Base-by-base conservation (phyloP, 495 filamentous ascomycete species). In the Hyaloscypha variabilis region DNA sequence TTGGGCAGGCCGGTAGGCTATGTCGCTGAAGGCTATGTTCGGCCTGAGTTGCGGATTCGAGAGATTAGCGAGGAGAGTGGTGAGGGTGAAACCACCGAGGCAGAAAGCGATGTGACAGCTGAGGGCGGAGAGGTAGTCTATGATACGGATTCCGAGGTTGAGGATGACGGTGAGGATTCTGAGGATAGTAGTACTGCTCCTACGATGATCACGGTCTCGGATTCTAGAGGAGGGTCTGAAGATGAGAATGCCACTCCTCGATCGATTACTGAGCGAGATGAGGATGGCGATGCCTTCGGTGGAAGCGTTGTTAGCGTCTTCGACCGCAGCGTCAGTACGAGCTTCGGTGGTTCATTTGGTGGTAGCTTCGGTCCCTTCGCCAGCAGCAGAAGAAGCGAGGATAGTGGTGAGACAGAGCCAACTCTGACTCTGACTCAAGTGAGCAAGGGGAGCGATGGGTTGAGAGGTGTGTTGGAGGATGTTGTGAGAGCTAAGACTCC, bases 81-180 rank as follows among this genome's bases (percentile, higher is more conserved):
- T 14, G 26, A 30, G 29, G 60, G 19, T 62, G 21, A 10, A 31
- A n/a, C n/a, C n/a, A n/a, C n/a, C n/a, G 30, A 36, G 21, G 19
- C 4, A 36, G 13, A 10, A 31, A n/a, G n/a, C n/a, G n/a, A 36
- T 13, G 13, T 21, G 26, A 23, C 8, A 58, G 25, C n/a, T n/a
- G n/a, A n/a, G n/a, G 14, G 21, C 6, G 24, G 42, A 3, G 39
- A 61, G n/a, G 46, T 68, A 2, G 46, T 24, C 3, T 61, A 54
- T n/a, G 64, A 70, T 30, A 58, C 46, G 0, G 68, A 67, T 62
- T 55, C 29, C 42, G 62, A 62, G 24, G 68, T 53, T 36, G 65
- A 67, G 13, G 58, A 65, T 28, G 62, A 49, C n/a, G 58, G 63
- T 28, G 62, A 49, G 19, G 69, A 65, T 13, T 36, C 58, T 49